Evolutionary conservation across 805 yeast genomes (phyloP).

Genomic region (Starmerella roubikii): DNA sequence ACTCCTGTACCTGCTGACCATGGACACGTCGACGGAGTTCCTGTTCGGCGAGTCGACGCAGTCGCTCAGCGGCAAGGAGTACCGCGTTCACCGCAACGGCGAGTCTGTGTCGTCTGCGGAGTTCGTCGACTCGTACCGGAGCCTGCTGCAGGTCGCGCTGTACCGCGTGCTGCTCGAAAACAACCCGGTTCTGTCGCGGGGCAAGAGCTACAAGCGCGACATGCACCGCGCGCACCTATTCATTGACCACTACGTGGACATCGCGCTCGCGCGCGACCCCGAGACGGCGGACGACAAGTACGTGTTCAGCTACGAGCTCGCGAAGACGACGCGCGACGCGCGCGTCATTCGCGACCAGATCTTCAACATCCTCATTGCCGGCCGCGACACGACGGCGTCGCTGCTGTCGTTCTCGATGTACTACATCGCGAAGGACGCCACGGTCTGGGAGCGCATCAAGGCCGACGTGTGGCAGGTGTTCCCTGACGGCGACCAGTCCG

Average conservation of each 20-base stretch:
- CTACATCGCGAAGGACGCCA: slow-evolving; percentile 33
- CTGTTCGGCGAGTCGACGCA: slow-evolving; percentile 20
- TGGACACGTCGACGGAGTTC: slow-evolving; percentile 24
- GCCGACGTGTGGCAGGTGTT: slow-evolving; percentile 18
- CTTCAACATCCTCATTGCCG: slow-evolving; percentile 36
- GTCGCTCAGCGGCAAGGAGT: slow-evolving; percentile 9
- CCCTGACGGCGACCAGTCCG: slow-evolving; percentile 17
- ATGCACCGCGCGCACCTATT: slow-evolving; percentile 25
- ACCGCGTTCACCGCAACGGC: slow-evolving; percentile 7
- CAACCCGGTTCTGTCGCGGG: slow-evolving; percentile 7
- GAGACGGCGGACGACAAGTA: slow-evolving; percentile 26
- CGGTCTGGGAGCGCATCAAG: slow-evolving; percentile 28
- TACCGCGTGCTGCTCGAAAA: slow-evolving; percentile 7
- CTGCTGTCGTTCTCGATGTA: slow-evolving; percentile 31
- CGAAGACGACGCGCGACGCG: slow-evolving; percentile 34
- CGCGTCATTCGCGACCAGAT: slow-evolving; percentile 34
- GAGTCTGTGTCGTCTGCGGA: slow-evolving; percentile 15
- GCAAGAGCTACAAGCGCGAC: slow-evolving; percentile 19
- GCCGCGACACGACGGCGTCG: slow-evolving; percentile 40
- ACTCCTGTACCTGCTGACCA: slow-evolving; percentile 19
- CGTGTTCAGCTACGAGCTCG: slow-evolving; percentile 35
- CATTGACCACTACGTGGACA: slow-evolving; percentile 30
- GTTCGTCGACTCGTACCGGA: slow-evolving; percentile 19
- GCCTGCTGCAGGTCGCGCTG: slow-evolving; percentile 7
- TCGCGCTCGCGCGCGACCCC: slow-evolving; percentile 24